Base-by-base conservation (phyloP, 768 basidiomycete species). In the Termitomyces sp. region DNA sequence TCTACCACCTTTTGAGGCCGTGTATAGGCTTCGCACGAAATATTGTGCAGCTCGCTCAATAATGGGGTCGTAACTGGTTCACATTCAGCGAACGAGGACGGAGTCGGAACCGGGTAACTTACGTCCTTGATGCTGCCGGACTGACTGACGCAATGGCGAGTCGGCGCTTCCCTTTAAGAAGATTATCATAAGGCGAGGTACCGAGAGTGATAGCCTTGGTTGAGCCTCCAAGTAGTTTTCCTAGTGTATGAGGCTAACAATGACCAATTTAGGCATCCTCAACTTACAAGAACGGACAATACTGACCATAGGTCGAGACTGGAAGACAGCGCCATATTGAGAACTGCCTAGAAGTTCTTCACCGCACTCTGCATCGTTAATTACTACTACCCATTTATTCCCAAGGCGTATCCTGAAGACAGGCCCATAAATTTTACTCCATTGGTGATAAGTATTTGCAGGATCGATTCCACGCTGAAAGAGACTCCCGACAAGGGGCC, bases 401-500 rank as follows among this genome's bases (percentile, higher is more conserved):
- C 63, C 58, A 9, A 64, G 61, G 11, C 61, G 58, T 36, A 64
- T 52, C 33, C 55, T 58, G 46, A 64, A 64, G n/a, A 64, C 63
- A 7, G 61, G 63, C 6, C 63, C 58, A 42, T 64, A 64, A 18
- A 59, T 59, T 44, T 59, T 62, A 37, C 63, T 64, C 63, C 63
- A 64, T 47, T 57, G 55, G 5, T 54, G 61, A 33, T 61, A 64
- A 13, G 63, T 64, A 22, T 62, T 58, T 13, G 63, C 63, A 20
- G 63, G 61, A 55, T 64, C 55, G 15, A 42, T 50, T 6, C 63
- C 63, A 31, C 60, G 58, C n/a, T 59, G 58, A 48, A 61, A 64
- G 11, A 61, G 58, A 44, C 63, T 64, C n/a, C 63, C 63, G 11
- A 64, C 58, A 47, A 64, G 57, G 1, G 63, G 63, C 61, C 61